Evolutionary conservation across 306 rosid genomes (phyloP).

Genomic region (Calophaca sinica): DNA sequence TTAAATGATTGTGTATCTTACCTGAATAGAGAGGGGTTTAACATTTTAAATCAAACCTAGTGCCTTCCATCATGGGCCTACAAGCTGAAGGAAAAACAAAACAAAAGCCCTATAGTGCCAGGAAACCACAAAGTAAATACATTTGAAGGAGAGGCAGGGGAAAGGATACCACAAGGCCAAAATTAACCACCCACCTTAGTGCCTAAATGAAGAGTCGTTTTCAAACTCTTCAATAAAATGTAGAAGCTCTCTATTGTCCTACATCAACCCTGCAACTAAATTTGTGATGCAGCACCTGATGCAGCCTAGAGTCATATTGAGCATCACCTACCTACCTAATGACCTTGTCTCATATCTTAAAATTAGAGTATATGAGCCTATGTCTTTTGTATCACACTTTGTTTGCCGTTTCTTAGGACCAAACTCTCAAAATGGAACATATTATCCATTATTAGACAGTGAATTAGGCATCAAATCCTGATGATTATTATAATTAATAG

Average conservation of each 20-base stretch:
- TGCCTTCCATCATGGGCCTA: neutral
- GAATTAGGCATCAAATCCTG: neutral
- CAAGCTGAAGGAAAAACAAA: neutral
- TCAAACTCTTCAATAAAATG: neutral
- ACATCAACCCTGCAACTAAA: neutral
- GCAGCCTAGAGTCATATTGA: neutral
- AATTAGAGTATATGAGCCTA: neutral
- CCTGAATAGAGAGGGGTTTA: neutral
- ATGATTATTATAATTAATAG: neutral
- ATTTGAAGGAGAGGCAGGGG: neutral
- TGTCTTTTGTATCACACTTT: neutral
- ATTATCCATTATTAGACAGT: neutral
- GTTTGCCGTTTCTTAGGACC: neutral
- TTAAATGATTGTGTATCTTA: neutral
- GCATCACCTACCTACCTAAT: neutral
- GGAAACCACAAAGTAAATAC: neutral
- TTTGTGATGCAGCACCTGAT: slow-evolving; percentile 12
- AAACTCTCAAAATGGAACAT: neutral
- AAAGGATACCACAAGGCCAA: neutral
- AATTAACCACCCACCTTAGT: neutral
- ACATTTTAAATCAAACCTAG: slow-evolving; percentile 3
- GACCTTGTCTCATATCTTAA: neutral
- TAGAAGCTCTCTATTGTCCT: slow-evolving; percentile 7
- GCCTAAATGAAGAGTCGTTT: neutral
- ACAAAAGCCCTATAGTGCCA: neutral